Evolutionary conservation across 2,329 filamentous ascomycete genomes (phyloP), one percentile per base, ranked within the genome.

Genomic region (Magnaporthiopsis rhizophila): DNA sequence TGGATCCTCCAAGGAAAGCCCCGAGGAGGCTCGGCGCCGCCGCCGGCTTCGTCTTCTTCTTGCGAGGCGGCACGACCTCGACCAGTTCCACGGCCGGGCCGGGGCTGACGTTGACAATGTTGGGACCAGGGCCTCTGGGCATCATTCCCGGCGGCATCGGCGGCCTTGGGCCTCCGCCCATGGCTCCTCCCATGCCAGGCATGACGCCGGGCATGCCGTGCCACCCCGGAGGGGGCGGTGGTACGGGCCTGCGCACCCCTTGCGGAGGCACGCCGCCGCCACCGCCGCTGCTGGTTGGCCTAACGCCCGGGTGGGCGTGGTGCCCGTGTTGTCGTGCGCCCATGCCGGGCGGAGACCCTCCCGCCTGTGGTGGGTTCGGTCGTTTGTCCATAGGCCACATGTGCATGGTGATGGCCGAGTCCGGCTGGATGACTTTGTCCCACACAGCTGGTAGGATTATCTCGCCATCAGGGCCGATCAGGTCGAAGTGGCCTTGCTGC

Each of bases 371-470:
- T n/a, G 65, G 66, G n/a, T 62, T 36, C 45, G 66, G 66, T 64
- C 69, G 66, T 59, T 67, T 62, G 12, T 84, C 81, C 75, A 82
- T 79, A 2, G 83, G 83, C 83, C 83, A 86, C 82, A 86, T 85
- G 56, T 83, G 78, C 81, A 83, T 83, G 12, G 78, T 82, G 64
- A 83, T 79, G 58, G 82, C 78, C 87, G 87, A 90, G 73, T 93
- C 90, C 2, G 91, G 91, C 74, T 94, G 83, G 62, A 95, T 80
- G 59, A 91, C 88, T 69, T 87, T 90, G 69, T 93, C 90, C 91
- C 91, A 95, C 18, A 94, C 86, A 65, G 87, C 82, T 7, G 90
- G 89, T 57, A 95, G 84, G 70, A 95, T 93, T 68, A 94, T 92
- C 73, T 95, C 89, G 57, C 89, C 89, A 69, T 91, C 86, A 5